Base-by-base conservation (phyloP, 768 basidiomycete species). In the Agaricus sinodeliciosus region DNA sequence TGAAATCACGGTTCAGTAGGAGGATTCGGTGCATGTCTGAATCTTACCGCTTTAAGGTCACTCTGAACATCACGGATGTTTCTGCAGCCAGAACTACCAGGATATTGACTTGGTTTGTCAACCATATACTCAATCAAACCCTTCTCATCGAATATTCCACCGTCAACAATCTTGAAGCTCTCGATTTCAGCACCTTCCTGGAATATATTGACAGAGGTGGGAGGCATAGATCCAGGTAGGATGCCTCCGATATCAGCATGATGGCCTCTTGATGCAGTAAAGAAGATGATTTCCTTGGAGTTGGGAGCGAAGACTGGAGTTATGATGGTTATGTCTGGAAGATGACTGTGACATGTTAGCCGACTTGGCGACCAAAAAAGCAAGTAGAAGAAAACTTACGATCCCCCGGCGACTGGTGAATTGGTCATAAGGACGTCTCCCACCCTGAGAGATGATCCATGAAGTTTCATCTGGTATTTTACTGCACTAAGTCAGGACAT, bases 391-490 rank as follows among this genome's bases (percentile, higher is more conserved):
- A 53, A 12, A 26, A 78, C 87, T 60, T 67, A 89, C 87, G 88
- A 89, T 71, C 90, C 91, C 57, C 91, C 92, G 4, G 91, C 88
- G 49, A 83, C 79, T 1, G 92, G 91, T 9, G 87, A 90, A 70
- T 94, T 97, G 48, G 92, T 88, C 83, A 96, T 87, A 48, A 96
- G 69, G 7, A 95, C 93, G 65, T 97, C 94, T 8, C 94, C 94
- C 60, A 90, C 87, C 71, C 88, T 84, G 52, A 96, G 72, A 6
- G 72, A 71, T 50, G 79, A 75, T 35, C 78, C 83, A 63, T 91
- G 75, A 13, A 85, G 73, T 36, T 84, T 80, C 86, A 90, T 90
- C 67, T 94, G 91, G 64, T 89, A 91, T 67, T 87, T 88, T 35
- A 94, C 91, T 3, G 90, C 90, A 65, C 90, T 84, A 57, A 31